A percentile compares a stretch with the other conserved stretches of the same genome.
These are phyloP conservation scores for Linum tenue DNA, from an alignment of 345 rosid species.

Conservation along the genomic window DNA sequence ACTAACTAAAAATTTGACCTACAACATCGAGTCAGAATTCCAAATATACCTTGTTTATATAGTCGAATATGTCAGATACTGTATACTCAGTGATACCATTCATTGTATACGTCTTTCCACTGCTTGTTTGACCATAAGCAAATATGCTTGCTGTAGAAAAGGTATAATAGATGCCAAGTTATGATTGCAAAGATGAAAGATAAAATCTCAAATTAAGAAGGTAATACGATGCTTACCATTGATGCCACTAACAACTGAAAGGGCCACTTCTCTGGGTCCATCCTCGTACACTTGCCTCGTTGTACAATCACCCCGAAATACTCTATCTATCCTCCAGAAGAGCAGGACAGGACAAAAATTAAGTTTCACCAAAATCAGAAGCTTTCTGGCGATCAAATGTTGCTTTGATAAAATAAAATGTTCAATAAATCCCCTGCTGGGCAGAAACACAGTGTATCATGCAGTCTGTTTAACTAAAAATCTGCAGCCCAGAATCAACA, in stretches of 20 bases:
- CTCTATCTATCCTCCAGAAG: conserved; percentile 54
- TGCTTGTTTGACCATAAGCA: conserved; percentile 98
- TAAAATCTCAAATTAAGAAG: conserved; percentile 1
- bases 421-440: background rate
- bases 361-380: background rate
- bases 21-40: conserved; percentile 12
- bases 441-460: background rate
- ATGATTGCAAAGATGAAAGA: background rate
- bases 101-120: conserved; percentile 99
- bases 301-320: conserved; percentile 72
- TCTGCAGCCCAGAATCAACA: background rate
- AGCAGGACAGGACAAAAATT: conserved; percentile 5
- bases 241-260: conserved; percentile 80
- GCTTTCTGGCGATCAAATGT: background rate
- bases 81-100: conserved; percentile 81
- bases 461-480: background rate
- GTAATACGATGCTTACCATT: conserved; percentile 50
- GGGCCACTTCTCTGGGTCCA: conserved; percentile 79
- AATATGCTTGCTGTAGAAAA: conserved; percentile 70
- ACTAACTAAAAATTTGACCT: conserved; percentile 7
- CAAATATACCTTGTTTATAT: conserved; percentile 48
- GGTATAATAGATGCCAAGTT: background rate
- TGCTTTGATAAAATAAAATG: background rate
- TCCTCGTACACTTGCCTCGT: conserved; percentile 78
- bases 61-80: conserved; percentile 83